phyloP scores from a whole-genome alignment of 768 basidiomycete genomes.

The Mycena sanguinolenta region DNA sequence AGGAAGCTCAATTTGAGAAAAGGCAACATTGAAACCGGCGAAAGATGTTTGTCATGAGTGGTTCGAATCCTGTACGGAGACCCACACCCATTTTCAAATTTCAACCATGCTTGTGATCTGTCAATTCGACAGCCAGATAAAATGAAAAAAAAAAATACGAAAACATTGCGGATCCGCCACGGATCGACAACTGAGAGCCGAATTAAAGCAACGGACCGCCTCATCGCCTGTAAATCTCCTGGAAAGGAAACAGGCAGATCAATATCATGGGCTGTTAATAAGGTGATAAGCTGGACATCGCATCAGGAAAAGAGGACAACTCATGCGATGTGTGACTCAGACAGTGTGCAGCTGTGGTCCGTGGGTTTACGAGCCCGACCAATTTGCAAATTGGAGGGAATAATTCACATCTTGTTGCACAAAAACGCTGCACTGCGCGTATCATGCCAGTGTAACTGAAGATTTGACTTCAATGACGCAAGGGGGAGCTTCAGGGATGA shows the following conservation, averaged over 20 bases:
- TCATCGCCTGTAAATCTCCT: background rate
- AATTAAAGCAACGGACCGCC: conserved; percentile 3
- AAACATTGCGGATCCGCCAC: background rate
- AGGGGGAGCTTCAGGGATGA: too few relatives aligned
- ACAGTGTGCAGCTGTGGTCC: background rate
- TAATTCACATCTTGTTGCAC: too few relatives aligned
- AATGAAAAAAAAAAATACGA: background rate
- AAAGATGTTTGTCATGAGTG: background rate
- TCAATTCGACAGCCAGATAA: too few relatives aligned
- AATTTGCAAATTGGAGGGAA: too few relatives aligned
- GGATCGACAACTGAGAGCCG: background rate
- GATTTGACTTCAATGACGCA: too few relatives aligned
- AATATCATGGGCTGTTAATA: background rate
- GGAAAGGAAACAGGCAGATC: conserved; percentile 1
- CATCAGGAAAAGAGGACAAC: background rate
- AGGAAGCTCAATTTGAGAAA: too few relatives aligned
- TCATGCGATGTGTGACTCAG: too few relatives aligned
- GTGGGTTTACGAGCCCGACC: background rate
- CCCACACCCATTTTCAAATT: too few relatives aligned
- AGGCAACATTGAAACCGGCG: background rate
- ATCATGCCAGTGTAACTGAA: too few relatives aligned
- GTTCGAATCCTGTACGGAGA: background rate
- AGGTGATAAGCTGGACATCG: background rate
- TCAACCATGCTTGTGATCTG: too few relatives aligned
- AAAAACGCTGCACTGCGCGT: too few relatives aligned